Evolutionary conservation across 805 yeast species (phyloP), one percentile per base, ranked within the genome.

Genomic region (Metschnikowia rubicola): DNA sequence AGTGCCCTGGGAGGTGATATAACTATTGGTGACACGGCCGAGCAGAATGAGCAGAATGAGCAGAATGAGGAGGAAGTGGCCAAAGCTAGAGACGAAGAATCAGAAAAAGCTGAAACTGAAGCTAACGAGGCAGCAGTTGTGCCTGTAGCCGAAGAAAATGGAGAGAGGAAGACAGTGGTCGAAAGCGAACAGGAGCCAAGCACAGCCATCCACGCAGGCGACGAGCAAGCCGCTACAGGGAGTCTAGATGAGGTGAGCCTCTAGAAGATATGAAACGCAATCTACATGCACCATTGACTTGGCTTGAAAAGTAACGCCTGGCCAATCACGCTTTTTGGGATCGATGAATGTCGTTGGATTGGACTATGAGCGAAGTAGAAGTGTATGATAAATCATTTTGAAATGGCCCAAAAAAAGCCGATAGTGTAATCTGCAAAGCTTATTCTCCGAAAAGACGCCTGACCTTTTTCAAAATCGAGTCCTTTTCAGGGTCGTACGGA

Each of bases 401-500:
- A 33, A 42, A 30, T 47, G 26, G 26, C 26, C 26, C 26, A 21
- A 21, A 21, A 36, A 11, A 1, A 21, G 26, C 26, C 26, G 26
- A 4, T 5, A 21, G 26, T 21, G 26, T 21, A 7, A 2, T 21
- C 26, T 10, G 8, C 10, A 13, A 8, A 21, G n/a, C 9, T 43
- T 74, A 89, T 71, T 94, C 98, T 38, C 99, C 98, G 72, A 92
- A 91, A 54, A 94, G 73, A 65, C 96, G 83, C 74, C 96, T 86
- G 31, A 94, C 99, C 66, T 96, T 86, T 70, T 92, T 84, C 68
- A 94, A 77, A 35, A 94, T 90, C 17, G 96, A 86, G 68, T 94
- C 99, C 81, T 92, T 94, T 66, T 92, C 98, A 17, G 99, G 99
- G 66, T 94, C 96, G 66, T 94, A 94, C 19, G 99, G 98, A 66